Percentiles rank a stretch among this genome's conserved stretches.
Evolutionary conservation across 2,329 filamentous ascomycete species (phyloP).

Genomic region (Ascochyta rabiei): DNA sequence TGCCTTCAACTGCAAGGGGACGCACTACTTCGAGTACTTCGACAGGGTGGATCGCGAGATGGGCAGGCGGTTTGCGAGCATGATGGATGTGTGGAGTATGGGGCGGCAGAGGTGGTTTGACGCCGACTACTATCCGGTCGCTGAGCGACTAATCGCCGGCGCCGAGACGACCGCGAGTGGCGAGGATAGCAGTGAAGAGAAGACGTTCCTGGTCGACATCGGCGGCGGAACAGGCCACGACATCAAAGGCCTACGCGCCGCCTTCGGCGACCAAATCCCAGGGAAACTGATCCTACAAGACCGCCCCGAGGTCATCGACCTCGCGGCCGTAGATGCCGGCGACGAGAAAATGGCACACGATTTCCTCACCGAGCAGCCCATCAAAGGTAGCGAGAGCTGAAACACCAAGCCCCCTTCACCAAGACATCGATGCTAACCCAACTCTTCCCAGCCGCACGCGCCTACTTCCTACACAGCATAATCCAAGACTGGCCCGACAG

Average conservation of each 20-base stretch:
- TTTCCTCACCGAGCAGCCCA: constrained; percentile 38
- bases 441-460: constrained; percentile 20
- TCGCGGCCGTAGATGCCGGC: constrained; percentile 27
- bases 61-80: constrained; percentile 33
- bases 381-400: constrained; percentile 41
- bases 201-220: constrained; percentile 30
- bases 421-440: neutral
- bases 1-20: constrained; percentile 27
- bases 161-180: constrained; percentile 1
- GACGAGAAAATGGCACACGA: constrained; percentile 45
- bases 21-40: constrained; percentile 33
- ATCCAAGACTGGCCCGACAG: constrained; percentile 40
- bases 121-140: constrained; percentile 30
- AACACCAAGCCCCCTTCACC: neutral
- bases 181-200: neutral
- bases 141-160: constrained; percentile 28
- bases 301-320: constrained; percentile 26
- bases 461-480: constrained; percentile 38
- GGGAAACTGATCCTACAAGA: constrained; percentile 34
- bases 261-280: constrained; percentile 22
- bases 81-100: constrained; percentile 37
- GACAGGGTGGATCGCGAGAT: constrained; percentile 27
- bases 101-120: constrained; percentile 33
- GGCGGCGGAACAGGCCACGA: constrained; percentile 35
- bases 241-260: constrained; percentile 25